Percentiles rank a stretch among this genome's conserved stretches.
Conservation (phyloP, 2,329 filamentous ascomycete genomes). For the Teratosphaeria pseudoeucalypti region DNA sequence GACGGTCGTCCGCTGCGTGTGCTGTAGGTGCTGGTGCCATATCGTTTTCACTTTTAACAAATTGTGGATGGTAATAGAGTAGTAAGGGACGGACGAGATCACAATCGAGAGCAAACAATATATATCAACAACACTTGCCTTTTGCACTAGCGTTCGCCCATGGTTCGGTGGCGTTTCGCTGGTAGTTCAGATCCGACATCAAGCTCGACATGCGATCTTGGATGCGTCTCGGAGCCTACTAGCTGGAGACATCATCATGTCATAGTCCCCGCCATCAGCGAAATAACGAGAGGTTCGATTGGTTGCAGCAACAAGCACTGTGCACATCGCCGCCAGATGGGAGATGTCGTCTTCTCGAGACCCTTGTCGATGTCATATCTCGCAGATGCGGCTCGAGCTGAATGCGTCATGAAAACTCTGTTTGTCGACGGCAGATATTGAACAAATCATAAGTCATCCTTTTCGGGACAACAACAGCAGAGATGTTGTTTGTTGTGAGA, state of each 20-base stretch:
- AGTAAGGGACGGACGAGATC: not conserved
- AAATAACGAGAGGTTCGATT: not conserved
- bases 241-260: not conserved
- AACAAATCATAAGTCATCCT: not conserved
- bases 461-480: too few species aligned
- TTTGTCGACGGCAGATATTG: not conserved
- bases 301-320: not conserved
- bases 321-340: not conserved
- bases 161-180: not conserved
- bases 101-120: not conserved
- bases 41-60: not conserved
- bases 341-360: not conserved
- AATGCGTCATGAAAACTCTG: not conserved
- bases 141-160: not conserved
- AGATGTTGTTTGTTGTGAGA: not conserved
- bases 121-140: not conserved
- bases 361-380: not conserved
- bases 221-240: not conserved
- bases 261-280: not conserved
- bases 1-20: conserved; percentile 18
- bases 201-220: not conserved
- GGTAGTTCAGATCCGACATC: not conserved
- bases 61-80: not conserved
- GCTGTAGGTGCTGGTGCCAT: conserved; percentile 17
- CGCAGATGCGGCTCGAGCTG: not conserved